Conservation (phyloP, 208 protist species). For the Endotrypanum monterogeii region DNA sequence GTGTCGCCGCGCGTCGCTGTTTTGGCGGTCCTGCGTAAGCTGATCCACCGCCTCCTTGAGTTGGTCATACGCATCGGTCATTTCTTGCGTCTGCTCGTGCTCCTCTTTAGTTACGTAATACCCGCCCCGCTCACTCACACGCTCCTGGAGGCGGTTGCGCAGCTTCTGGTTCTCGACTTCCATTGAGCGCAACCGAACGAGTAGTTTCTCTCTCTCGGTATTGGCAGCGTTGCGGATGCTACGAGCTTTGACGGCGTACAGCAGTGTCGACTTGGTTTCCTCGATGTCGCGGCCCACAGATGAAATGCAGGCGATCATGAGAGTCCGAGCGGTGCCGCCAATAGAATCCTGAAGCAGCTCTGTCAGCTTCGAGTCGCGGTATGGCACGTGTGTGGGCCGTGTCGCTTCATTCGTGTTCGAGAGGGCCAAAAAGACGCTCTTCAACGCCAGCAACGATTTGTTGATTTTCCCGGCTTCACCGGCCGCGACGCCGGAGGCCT, state of each 20-base stretch:
- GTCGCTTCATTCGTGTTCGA: conserved; percentile 83
- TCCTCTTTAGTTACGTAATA: conserved; percentile 87
- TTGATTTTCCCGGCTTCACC: conserved; percentile 94
- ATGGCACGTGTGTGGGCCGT: conserved; percentile 90
- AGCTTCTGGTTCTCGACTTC: conserved; percentile 87
- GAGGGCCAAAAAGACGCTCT: conserved; percentile 93
- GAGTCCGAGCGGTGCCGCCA: conserved; percentile 90
- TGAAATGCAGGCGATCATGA: conserved; percentile 96
- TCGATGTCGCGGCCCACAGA: conserved; percentile 94
- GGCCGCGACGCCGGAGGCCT: conserved; percentile 79
- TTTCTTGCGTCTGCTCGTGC: conserved; percentile 65
- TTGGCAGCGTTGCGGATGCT: conserved; percentile 94
- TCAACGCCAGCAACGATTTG: conserved; percentile 91
- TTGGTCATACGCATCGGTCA: conserved; percentile 58
- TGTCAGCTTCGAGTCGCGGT: conserved; percentile 95
- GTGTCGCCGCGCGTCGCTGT: conserved; percentile 70
- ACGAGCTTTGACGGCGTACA: conserved; percentile 94
- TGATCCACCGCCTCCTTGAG: conserved; percentile 57
- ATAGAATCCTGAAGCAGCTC: conserved; percentile 95
- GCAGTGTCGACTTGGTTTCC: conserved; percentile 95
- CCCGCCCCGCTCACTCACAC: conserved; percentile 79
- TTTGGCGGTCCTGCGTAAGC: conserved; percentile 69
- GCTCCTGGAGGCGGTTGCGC: conserved; percentile 87
- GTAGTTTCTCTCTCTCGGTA: conserved; percentile 80
- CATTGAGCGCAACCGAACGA: conserved; percentile 77